A percentile compares a stretch with the other conserved stretches of the same genome.
These are phyloP conservation scores for Phaeoacremonium minimum DNA, from an alignment of 2,329 filamentous ascomycete species.

Conservation along the genomic window DNA sequence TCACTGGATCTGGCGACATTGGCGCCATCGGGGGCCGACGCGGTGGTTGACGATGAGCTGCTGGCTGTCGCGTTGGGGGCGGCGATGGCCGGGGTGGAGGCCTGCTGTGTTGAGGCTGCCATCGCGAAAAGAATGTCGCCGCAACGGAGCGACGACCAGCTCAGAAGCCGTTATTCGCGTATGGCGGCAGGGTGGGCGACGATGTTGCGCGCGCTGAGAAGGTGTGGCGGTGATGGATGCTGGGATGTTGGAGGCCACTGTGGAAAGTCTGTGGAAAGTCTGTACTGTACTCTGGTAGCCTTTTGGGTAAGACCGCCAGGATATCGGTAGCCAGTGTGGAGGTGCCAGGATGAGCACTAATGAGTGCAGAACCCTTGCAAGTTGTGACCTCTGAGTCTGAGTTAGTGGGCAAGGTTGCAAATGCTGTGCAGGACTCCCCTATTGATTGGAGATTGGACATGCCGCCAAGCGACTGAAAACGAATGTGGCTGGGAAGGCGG, in stretches of 20 bases:
- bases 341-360: too few species aligned
- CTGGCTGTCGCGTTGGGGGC: slow-evolving; percentile 33
- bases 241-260: not conserved
- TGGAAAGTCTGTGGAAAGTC: not conserved
- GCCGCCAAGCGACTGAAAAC: too few species aligned
- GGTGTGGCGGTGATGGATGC: not conserved
- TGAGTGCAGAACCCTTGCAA: too few species aligned
- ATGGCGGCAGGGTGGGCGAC: not conserved
- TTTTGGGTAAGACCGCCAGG: too few species aligned
- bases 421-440: too few species aligned
- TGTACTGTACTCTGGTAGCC: not conserved
- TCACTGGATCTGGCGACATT: slow-evolving; percentile 16
- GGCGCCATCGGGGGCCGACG: slow-evolving; percentile 11
- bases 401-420: too few species aligned
- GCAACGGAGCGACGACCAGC: slow-evolving; percentile 25
- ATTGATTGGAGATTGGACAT: too few species aligned
- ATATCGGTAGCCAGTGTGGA: too few species aligned
- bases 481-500: too few species aligned
- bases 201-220: not conserved
- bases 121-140: slow-evolving; percentile 28
- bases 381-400: too few species aligned
- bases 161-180: not conserved
- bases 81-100: slow-evolving; percentile 33
- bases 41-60: slow-evolving; percentile 20
- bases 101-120: not conserved